phyloP scores from a whole-genome alignment of 352 stramenopile species.

The Pythium pyrilobum region DNA sequence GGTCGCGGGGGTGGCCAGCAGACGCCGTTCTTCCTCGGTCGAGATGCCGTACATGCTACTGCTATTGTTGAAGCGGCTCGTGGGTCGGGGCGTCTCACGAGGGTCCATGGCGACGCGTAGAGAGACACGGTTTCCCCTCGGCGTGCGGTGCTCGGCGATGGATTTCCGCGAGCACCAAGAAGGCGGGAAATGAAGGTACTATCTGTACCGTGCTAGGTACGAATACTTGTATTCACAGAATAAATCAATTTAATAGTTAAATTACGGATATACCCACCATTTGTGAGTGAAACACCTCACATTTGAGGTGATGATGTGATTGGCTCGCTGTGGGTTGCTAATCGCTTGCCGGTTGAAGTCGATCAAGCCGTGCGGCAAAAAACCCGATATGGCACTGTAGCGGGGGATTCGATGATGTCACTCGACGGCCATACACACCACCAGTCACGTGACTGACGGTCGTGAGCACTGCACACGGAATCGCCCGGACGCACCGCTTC shows the following conservation, averaged over 20 bases:
- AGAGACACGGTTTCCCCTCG: not conserved
- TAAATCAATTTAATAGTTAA: not conserved
- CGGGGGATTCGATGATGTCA: not conserved
- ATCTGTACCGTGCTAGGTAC: too few relatives aligned
- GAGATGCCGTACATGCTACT: constrained; percentile 17
- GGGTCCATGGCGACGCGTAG: constrained; percentile 8
- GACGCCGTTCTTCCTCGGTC: constrained; percentile 13
- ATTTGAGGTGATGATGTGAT: constrained; percentile 5
- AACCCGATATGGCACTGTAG: constrained; percentile 4
- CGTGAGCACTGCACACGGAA: not conserved
- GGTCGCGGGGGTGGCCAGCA: constrained; percentile 14
- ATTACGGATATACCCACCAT: too few relatives aligned
- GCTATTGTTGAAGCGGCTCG: not conserved
- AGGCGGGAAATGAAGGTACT: constrained; percentile 12
- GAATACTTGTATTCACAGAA: too few relatives aligned
- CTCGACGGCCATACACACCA: constrained; percentile 14
- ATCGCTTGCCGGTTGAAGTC: constrained; percentile 8
- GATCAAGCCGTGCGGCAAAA: not conserved
- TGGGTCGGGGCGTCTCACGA: constrained; percentile 15
- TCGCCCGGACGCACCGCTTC: not conserved
- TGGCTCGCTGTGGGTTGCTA: constrained; percentile 1
- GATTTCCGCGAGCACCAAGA: not conserved
- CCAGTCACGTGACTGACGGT: constrained; percentile 13
- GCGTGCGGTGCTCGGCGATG: too few relatives aligned
- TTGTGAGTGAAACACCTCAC: not conserved